Conservation (phyloP, 208 protist species). For the Porcisia deanei region DNA sequence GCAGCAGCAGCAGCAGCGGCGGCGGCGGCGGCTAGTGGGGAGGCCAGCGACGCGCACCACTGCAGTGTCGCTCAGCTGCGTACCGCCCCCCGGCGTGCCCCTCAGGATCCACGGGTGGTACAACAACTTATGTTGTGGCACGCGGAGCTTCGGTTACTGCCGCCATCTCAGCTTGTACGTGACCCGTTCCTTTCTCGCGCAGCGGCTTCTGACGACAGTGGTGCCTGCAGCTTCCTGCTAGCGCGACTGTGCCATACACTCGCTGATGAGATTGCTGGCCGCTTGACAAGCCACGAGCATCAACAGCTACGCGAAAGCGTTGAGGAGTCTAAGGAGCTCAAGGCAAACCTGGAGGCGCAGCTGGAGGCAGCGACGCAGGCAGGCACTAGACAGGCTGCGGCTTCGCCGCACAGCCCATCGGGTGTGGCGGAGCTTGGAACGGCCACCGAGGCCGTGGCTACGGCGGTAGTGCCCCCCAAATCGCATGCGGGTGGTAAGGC, state of each 20-base stretch:
- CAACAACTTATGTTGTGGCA: constrained; percentile 67
- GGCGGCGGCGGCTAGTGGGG: neutral
- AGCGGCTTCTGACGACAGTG: constrained; percentile 47
- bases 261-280: constrained; percentile 48
- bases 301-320: constrained; percentile 49
- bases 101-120: constrained; percentile 42
- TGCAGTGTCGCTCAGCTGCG: neutral
- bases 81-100: neutral
- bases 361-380: constrained; percentile 20
- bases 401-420: neutral
- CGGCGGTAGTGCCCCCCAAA: neutral
- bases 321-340: constrained; percentile 35
- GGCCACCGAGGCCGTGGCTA: neutral
- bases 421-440: neutral
- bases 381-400: neutral
- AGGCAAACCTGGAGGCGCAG: constrained; percentile 36
- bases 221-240: constrained; percentile 60
- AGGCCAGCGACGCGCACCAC: neutral
- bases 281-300: constrained; percentile 53
- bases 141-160: constrained; percentile 42
- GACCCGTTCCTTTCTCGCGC: constrained; percentile 59
- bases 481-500: neutral
- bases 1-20: constrained; percentile 2
- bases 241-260: constrained; percentile 66
- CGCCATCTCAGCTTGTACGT: constrained; percentile 72